Percentiles rank a stretch among this genome's conserved stretches.
Conservation (phyloP, 1,284 basidiomycete genomes). For the Cystobasidiaceae sp. region DNA sequence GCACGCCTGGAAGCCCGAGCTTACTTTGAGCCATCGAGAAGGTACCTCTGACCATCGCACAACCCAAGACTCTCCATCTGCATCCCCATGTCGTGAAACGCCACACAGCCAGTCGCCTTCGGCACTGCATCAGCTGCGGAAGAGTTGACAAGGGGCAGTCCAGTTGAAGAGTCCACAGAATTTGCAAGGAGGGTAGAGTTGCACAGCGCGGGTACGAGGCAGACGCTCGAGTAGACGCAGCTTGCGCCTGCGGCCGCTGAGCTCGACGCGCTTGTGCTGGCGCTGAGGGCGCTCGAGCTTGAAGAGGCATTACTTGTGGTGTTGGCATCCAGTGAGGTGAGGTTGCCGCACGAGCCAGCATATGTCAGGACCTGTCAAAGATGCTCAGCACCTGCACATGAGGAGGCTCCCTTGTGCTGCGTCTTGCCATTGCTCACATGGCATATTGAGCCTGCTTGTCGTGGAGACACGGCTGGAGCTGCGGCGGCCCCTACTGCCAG, state of each 20-base stretch:
- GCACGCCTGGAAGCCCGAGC: too few species aligned
- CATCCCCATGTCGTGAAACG: conserved; percentile 5
- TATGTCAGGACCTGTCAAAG: conserved; percentile 17
- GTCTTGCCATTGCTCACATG: too few species aligned
- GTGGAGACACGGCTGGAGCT: background rate
- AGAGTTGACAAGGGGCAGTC: background rate
- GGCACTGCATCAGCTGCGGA: background rate
- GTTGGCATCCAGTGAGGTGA: background rate
- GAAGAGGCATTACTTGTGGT: background rate
- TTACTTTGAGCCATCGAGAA: conserved; percentile 7
- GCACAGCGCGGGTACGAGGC: conserved; percentile 6
- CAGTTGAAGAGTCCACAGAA: background rate
- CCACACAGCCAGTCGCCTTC: background rate
- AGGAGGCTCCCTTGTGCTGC: too few species aligned
- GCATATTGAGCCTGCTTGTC: background rate
- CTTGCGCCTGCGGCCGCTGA: too few species aligned
- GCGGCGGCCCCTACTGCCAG: background rate
- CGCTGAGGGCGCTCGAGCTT: background rate
- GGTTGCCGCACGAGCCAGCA: conserved; percentile 7
- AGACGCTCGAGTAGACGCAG: background rate
- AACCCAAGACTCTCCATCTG: background rate
- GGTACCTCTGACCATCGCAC: conserved; percentile 5
- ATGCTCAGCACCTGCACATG: too few species aligned
- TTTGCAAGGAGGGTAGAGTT: background rate
- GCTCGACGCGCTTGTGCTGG: background rate